Percentiles rank a stretch among this genome's conserved stretches.
Evolutionary conservation across 306 rosid species (phyloP).

Genomic region (Vigna hirtella): DNA sequence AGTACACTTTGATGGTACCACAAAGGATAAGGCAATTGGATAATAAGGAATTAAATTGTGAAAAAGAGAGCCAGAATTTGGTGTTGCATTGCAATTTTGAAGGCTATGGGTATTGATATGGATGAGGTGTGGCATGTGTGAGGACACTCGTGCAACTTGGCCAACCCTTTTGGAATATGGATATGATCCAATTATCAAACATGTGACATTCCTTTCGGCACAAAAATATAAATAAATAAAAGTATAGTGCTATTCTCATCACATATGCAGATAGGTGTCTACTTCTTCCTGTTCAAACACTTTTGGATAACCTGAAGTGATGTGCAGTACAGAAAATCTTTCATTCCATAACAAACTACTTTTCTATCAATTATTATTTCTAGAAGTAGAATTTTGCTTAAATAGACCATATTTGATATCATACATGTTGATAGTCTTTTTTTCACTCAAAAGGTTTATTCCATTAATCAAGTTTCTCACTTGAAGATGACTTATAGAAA

Average conservation of each 20-base stretch:
- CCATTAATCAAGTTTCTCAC: not conserved
- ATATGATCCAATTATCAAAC: conserved; percentile 40
- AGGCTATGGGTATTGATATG: conserved; percentile 30
- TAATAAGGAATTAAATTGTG: conserved; percentile 18
- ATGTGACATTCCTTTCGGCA: conserved; percentile 19
- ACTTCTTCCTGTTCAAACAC: not conserved
- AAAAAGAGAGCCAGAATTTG: conserved; percentile 22
- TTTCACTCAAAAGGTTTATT: not conserved
- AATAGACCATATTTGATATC: not conserved
- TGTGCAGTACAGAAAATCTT: not conserved
- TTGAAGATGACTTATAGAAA: too few relatives aligned
- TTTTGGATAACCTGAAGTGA: not conserved
- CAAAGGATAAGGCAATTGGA: conserved; percentile 48
- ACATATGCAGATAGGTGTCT: not conserved
- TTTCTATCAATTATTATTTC: not conserved
- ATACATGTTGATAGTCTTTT: not conserved
- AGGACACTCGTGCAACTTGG: conserved; percentile 29
- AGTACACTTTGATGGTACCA: conserved; percentile 31
- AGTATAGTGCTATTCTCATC: conserved; percentile 33
- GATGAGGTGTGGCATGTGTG: conserved; percentile 34
- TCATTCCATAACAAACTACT: not conserved
- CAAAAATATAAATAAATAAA: not conserved
- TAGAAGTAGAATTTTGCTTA: not conserved
- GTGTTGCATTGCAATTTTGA: not conserved
- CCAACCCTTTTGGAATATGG: conserved; percentile 38